Conservation (phyloP, 2,329 filamentous ascomycete genomes). For the Cadophora malorum region DNA sequence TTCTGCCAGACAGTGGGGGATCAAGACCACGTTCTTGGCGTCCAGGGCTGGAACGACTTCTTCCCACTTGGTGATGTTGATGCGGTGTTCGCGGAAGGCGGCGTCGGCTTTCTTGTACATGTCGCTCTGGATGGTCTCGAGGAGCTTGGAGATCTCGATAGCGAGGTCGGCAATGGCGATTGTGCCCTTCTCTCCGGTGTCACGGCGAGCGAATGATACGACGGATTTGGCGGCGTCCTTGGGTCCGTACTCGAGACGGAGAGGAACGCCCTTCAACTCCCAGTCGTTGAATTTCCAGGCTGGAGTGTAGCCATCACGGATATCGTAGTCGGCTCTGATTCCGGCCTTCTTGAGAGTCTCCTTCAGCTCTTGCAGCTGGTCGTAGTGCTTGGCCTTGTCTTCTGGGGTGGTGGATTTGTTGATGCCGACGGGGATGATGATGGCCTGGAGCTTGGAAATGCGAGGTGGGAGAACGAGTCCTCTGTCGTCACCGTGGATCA, state of each 20-base stretch:
- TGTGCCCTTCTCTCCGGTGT: constrained; percentile 82
- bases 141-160: constrained; percentile 76
- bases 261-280: constrained; percentile 94
- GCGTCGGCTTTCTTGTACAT: constrained; percentile 77
- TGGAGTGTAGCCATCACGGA: constrained; percentile 88
- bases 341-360: constrained; percentile 72
- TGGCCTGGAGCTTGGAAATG: constrained; percentile 83
- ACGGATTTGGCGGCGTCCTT: constrained; percentile 89
- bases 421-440: constrained; percentile 92
- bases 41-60: constrained; percentile 91
- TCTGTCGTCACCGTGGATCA: constrained; percentile 96
- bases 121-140: constrained; percentile 89
- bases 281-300: constrained; percentile 99
- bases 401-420: constrained; percentile 86
- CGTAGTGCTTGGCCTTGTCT: constrained; percentile 76
- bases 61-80: constrained; percentile 84
- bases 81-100: constrained; percentile 79
- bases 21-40: constrained; percentile 88
- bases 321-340: constrained; percentile 81
- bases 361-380: constrained; percentile 75
- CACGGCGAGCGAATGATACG: constrained; percentile 85
- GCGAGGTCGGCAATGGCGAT: constrained; percentile 77
- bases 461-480: constrained; percentile 92
- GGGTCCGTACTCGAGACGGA: constrained; percentile 94
- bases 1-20: constrained; percentile 82